phyloP scores from a whole-genome alignment of 257 asterid species.

The Solanum gandarillasii region DNA sequence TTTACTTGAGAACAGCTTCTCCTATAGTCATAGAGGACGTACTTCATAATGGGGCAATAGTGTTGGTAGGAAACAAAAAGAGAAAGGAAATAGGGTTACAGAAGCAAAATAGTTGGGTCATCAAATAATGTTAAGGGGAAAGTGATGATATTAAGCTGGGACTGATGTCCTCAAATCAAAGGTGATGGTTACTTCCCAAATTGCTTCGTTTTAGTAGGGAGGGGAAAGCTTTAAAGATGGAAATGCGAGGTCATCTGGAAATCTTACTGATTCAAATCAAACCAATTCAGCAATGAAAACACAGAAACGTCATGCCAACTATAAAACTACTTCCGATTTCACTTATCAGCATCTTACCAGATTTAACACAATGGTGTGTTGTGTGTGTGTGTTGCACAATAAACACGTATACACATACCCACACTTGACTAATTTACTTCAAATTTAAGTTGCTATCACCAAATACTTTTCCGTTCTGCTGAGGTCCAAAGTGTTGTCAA shows the following conservation, averaged over 20 bases:
- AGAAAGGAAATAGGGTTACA: neutral
- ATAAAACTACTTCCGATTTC: neutral
- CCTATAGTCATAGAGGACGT: constrained; percentile 37
- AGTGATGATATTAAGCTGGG: neutral
- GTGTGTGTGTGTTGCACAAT: neutral
- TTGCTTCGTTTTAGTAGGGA: neutral
- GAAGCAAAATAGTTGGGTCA: neutral
- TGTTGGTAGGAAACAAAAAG: neutral
- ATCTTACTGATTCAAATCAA: neutral
- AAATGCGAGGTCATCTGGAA: neutral
- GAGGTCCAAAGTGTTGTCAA: neutral
- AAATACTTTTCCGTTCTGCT: neutral
- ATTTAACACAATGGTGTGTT: neutral
- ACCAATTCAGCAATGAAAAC: neutral
- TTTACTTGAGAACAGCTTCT: constrained; percentile 74
- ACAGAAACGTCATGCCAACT: neutral
- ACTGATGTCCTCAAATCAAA: neutral
- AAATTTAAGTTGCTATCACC: neutral
- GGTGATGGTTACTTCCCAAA: neutral
- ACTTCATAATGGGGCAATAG: neutral
- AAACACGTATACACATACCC: neutral
- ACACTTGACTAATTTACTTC: neutral
- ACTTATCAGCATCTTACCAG: neutral
- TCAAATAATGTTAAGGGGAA: neutral
- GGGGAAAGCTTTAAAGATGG: neutral